Base-by-base conservation (phyloP, 129 eudicot genomes). In the Centella asiatica region DNA sequence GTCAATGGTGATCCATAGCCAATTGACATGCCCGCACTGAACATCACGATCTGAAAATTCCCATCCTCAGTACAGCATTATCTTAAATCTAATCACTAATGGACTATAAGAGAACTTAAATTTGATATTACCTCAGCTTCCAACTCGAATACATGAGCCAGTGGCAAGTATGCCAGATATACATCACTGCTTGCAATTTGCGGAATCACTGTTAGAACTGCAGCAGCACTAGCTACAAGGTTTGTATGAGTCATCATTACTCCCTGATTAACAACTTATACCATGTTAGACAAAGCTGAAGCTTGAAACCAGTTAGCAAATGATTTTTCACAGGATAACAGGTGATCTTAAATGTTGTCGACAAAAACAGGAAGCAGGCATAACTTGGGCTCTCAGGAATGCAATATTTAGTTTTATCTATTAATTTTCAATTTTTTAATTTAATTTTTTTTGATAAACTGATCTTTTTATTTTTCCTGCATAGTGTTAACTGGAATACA, bases 221-320 rank as follows among this genome's bases (percentile, higher is more conserved):
- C 94, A 72, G 98, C 98, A 22, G 95, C 90, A 54, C 90, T 92
- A 39, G 95, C 83, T 67, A 92, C 90, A 59, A 92, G 74, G 75
- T 92, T 92, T 33, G 90, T 89, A 69, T 92, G 98, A 60, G 95
- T 92, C 81, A 92, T 92, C 98, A 92, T 87, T 71, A 92, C 98
- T 59, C 98, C 98, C 98, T 92, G 65, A n/a, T 31, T 18, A 46
- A 37, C 37, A 66, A 37, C 68, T 57, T 6, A 46, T 28, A 65
- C 28, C 15, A 40, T 57, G 46, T 57, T 34, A 57, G 22, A 22
- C 22, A 6, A 27, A 18, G n/a, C 55, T 20, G n/a, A 27, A 33
- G 62, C 28, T 2, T 18, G 20, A 34, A 34, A n/a, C n/a, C n/a
- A n/a, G n/a, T n/a, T n/a, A n/a, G n/a, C n/a, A n/a, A n/a, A n/a